phyloP scores from a whole-genome alignment of 495 filamentous ascomycete species.

The Geoglossum glabrum region DNA sequence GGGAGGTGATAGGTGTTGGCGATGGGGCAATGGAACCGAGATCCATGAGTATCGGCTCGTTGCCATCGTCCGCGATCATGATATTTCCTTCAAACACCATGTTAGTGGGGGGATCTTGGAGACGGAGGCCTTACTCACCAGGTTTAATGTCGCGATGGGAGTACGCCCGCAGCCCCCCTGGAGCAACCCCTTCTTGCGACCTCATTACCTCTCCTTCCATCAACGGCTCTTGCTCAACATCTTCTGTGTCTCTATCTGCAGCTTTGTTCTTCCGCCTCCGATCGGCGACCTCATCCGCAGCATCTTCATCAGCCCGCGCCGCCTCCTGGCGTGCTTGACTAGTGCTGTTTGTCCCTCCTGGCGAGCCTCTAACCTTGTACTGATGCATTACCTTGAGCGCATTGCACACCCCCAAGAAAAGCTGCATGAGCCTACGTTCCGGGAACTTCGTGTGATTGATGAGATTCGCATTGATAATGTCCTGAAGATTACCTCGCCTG shows the following conservation, averaged over 20 bases:
- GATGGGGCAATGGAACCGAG: slow-evolving; percentile 78
- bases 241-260: slow-evolving; percentile 37
- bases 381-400: slow-evolving; percentile 82
- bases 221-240: slow-evolving; percentile 53
- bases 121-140: slow-evolving; percentile 27
- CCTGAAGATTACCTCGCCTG: slow-evolving; percentile 81
- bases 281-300: slow-evolving; percentile 31
- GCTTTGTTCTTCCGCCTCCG: slow-evolving; percentile 21
- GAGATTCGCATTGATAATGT: slow-evolving; percentile 94
- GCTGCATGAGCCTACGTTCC: slow-evolving; percentile 64
- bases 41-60: slow-evolving; percentile 92
- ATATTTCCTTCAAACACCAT: slow-evolving; percentile 50
- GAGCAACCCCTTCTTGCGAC: slow-evolving; percentile 48
- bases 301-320: slow-evolving; percentile 39
- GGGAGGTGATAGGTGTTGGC: slow-evolving; percentile 80
- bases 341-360: slow-evolving; percentile 31
- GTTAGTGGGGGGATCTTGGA: background rate
- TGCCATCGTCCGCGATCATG: slow-evolving; percentile 81
- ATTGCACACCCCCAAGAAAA: slow-evolving; percentile 81
- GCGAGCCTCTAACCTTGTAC: slow-evolving; percentile 45
- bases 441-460: slow-evolving; percentile 94
- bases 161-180: slow-evolving; percentile 59
- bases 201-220: slow-evolving; percentile 72
- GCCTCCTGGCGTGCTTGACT: slow-evolving; percentile 35
- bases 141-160: slow-evolving; percentile 96